Conservation (phyloP, 225 moss, liverwort and hornwort genomes). For the Climacium dendroides region DNA sequence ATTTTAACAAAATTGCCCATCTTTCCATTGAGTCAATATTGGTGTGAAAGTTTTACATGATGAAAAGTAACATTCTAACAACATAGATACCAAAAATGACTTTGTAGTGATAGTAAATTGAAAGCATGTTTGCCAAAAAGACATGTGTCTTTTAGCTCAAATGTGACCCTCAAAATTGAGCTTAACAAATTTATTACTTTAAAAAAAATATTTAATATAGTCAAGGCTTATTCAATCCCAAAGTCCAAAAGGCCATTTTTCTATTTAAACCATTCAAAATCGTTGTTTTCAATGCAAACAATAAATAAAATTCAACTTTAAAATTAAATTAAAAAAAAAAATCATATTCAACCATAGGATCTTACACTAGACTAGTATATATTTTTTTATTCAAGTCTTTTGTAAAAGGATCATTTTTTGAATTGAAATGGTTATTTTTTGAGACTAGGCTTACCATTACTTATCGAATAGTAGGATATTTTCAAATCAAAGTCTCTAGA, state of each 20-base stretch:
- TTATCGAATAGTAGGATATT: too few species aligned
- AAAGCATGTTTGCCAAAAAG: background rate
- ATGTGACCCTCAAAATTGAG: background rate
- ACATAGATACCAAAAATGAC: too few species aligned
- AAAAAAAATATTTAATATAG: background rate
- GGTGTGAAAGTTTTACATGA: background rate
- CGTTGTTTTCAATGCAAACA: background rate
- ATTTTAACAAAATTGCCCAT: too few species aligned
- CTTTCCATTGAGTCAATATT: background rate
- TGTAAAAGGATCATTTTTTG: too few species aligned
- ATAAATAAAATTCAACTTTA: too few species aligned
- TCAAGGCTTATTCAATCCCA: background rate
- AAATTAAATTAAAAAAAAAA: too few species aligned
- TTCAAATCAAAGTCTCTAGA: too few species aligned
- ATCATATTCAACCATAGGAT: background rate
- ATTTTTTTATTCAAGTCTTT: too few species aligned
- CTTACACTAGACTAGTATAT: too few species aligned
- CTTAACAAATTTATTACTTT: background rate
- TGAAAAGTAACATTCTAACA: background rate
- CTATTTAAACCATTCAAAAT: fast-evolving
- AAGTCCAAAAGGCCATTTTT: background rate
- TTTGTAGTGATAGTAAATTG: too few species aligned
- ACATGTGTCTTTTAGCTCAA: background rate
- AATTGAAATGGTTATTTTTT: too few species aligned
- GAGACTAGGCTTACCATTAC: too few species aligned